Evolutionary conservation across 2,329 filamentous ascomycete species (phyloP).

Genomic region (Dothiorella sarmentorum): DNA sequence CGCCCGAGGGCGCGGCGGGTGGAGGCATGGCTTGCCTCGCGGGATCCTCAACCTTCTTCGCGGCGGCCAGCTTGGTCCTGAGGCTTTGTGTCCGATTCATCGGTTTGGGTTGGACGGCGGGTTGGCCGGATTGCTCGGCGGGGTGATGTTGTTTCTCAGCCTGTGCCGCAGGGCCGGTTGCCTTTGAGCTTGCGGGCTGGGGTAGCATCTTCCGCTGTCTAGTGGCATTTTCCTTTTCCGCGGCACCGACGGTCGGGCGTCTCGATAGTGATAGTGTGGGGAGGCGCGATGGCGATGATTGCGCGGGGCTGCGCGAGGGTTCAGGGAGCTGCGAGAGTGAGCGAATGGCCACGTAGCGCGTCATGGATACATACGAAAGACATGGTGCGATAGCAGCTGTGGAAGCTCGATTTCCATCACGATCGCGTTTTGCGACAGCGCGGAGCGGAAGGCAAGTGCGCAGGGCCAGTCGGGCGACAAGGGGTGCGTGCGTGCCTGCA

Average conservation of each 20-base stretch:
- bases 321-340: conserved; percentile 16
- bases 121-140: neutral
- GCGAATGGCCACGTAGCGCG: neutral
- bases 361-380: conserved; percentile 13
- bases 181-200: neutral
- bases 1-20: neutral
- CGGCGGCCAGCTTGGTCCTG: neutral
- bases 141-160: neutral
- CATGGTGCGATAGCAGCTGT: conserved; percentile 4
- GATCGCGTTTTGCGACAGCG: conserved; percentile 2
- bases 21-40: neutral
- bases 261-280: conserved; percentile 14
- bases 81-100: conserved; percentile 12
- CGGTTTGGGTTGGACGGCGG: neutral
- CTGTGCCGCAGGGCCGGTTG: neutral
- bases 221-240: conserved; percentile 4
- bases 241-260: neutral
- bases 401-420: neutral
- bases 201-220: neutral
- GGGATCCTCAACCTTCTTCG: neutral
- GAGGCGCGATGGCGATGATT: conserved; percentile 15
- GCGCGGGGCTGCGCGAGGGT: conserved; percentile 1
- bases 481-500: conserved; percentile 4
- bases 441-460: conserved; percentile 5
- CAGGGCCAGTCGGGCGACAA: conserved; percentile 7